Evolutionary conservation across 208 protist genomes (phyloP).

Genomic region (Trichomonas tenax): DNA sequence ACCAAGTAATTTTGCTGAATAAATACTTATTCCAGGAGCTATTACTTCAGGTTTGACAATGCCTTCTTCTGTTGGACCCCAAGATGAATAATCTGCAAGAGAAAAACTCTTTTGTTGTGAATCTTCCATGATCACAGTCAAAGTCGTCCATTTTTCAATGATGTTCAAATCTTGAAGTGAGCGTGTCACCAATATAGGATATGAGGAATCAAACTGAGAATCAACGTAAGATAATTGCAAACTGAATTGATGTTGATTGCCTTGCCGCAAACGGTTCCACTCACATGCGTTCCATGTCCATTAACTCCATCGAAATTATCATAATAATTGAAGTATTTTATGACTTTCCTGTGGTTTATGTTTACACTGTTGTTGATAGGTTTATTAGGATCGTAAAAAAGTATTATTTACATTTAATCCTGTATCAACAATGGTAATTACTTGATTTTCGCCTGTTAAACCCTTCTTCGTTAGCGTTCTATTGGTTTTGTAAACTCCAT

Average conservation of each 20-base stretch:
- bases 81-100: background rate
- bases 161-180: background rate
- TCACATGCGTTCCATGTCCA: background rate
- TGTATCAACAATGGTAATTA: background rate
- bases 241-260: background rate
- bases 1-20: background rate
- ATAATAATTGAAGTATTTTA: background rate
- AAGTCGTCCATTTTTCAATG: background rate
- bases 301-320: background rate
- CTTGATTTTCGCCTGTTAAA: background rate
- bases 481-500: background rate
- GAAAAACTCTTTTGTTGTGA: background rate
- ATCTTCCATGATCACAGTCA: background rate
- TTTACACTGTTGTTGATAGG: background rate
- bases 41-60: background rate
- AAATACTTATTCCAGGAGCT: background rate
- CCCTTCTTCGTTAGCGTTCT: background rate
- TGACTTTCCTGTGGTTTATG: background rate
- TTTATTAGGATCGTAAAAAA: background rate
- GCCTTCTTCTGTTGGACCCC: background rate
- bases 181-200: background rate
- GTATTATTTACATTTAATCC: background rate
- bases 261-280: background rate
- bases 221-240: background rate
- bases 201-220: background rate